Evolutionary conservation across 2,329 filamentous ascomycete genomes (phyloP).

Genomic region (Cytospora mali): DNA sequence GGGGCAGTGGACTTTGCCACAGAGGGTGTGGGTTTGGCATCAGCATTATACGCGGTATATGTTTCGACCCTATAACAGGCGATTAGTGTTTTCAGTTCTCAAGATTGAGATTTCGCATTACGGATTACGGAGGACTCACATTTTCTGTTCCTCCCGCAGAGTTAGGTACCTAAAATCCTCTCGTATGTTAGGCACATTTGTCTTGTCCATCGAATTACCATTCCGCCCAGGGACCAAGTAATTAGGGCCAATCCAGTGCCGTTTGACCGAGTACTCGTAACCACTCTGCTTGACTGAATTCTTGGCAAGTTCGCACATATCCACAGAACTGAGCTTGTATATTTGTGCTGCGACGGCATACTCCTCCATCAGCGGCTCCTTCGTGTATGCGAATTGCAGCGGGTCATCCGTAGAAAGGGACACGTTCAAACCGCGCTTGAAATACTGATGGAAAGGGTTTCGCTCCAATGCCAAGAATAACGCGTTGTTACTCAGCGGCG

Average conservation of each 20-base stretch:
- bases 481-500: constrained; percentile 96
- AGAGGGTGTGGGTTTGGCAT: constrained; percentile 8
- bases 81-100: constrained; percentile 15
- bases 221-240: constrained; percentile 77
- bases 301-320: constrained; percentile 98
- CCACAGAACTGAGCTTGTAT: constrained; percentile 93
- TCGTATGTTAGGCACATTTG: constrained; percentile 91
- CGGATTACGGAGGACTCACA: constrained; percentile 59
- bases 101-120: background rate
- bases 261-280: constrained; percentile 86
- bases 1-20: constrained; percentile 9
- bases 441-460: constrained; percentile 95
- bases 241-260: constrained; percentile 83
- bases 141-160: constrained; percentile 76
- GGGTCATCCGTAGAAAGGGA: constrained; percentile 96
- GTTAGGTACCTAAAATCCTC: constrained; percentile 91
- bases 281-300: constrained; percentile 95
- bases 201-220: constrained; percentile 93
- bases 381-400: constrained; percentile 96
- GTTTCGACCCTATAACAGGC: constrained; percentile 43
- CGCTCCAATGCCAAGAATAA: constrained; percentile 95
- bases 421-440: constrained; percentile 91
- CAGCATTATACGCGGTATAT: constrained; percentile 44
- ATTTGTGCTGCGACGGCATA: constrained; percentile 98
- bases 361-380: constrained; percentile 96